Conservation (phyloP, 75 land plant species). For the Pinus tabuliformis region DNA sequence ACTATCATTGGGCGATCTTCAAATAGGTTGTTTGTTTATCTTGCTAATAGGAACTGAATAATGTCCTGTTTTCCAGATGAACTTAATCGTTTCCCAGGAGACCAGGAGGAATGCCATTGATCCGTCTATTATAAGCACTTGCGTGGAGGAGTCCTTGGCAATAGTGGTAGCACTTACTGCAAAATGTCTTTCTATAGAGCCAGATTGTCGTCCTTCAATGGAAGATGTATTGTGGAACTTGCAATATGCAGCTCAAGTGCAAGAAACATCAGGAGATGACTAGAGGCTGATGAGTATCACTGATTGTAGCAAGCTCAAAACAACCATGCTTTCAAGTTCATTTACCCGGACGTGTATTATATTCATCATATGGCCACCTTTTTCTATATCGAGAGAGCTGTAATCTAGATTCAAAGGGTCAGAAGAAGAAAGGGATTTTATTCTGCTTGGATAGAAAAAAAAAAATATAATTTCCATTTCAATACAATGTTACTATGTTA, state of each 20-base stretch:
- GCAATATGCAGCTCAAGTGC: slow-evolving; percentile 98
- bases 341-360: background rate
- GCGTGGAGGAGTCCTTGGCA: slow-evolving; percentile 78
- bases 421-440: background rate
- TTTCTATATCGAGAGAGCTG: background rate
- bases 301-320: background rate
- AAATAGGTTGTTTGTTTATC: background rate
- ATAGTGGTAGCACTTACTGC: slow-evolving; percentile 76
- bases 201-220: slow-evolving; percentile 75
- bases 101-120: slow-evolving; percentile 65
- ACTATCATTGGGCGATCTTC: background rate
- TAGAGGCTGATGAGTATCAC: slow-evolving; percentile 16
- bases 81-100: slow-evolving; percentile 46
- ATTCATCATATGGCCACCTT: background rate
- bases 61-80: slow-evolving; percentile 1
- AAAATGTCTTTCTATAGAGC: slow-evolving; percentile 74
- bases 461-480: too few relatives aligned
- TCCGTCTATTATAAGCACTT: slow-evolving; percentile 62
- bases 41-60: background rate
- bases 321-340: background rate
- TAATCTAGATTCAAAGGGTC: background rate
- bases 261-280: slow-evolving; percentile 61
- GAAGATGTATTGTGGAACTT: slow-evolving; percentile 98
- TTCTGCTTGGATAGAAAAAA: too few relatives aligned
- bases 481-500: too few relatives aligned